Evolutionary conservation across 2,329 filamentous ascomycete genomes (phyloP), one percentile per base, ranked within the genome.

Genomic region (Penicillium sp.): DNA sequence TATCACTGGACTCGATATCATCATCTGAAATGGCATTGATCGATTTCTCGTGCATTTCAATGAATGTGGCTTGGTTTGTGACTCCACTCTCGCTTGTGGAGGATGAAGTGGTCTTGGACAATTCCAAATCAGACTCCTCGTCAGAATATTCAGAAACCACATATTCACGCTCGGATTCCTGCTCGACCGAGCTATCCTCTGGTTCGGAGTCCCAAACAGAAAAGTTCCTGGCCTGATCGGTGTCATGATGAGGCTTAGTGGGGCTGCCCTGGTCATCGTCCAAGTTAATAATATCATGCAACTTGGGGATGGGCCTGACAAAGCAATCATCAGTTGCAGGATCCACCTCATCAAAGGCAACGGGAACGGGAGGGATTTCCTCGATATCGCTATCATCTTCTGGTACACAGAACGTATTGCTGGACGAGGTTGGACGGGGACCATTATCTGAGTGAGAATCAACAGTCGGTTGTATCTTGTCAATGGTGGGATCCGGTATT

Each of bases 361-460:
- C 2, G 15, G 20, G 26, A 9, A 26, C 34, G 4, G 17, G 17
- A 20, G 36, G 15, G 8, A 51, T 5, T 20, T 59, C 52, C 33
- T 60, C 63, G 4, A 61, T 46, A 42, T 68, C 63, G 29, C 70
- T 70, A 23, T 76, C 72, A 21, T 71, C 70, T 13, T 74, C 72
- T 12, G 75, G 72, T 7, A 75, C 72, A 42, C 63, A 64, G 51
- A 75, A 77, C 10, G 67, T 74, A 49, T 76, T 76, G 20, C 59
- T 67, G 2, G 65, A 53, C 9, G 52, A 42, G 15, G 40, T 40
- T 18, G 45, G 33, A 48, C 39, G 21, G n/a, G 42, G 7, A 7
- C 7, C 15, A 29, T 42, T 29, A 7, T 42, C 17, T 15, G 15
- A 6, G 39, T 7, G 4, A 20, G 24, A 27, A 3, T 7, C n/a